phyloP scores from a whole-genome alignment of 176 grass and related monocot genomes.

The Metroxylon sagu region DNA sequence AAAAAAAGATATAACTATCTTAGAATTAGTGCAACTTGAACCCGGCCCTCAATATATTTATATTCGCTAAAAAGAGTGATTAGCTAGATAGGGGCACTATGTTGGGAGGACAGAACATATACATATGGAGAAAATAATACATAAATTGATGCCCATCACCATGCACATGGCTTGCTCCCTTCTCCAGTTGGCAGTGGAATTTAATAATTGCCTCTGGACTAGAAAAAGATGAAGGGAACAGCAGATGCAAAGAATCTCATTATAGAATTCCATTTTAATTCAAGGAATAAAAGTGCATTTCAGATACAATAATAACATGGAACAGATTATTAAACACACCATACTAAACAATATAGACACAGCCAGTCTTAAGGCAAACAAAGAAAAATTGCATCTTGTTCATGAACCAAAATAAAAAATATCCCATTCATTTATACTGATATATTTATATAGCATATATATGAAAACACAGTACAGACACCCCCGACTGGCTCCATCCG shows the following conservation, averaged over 20 bases:
- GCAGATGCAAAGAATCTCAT: not conserved
- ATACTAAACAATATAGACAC: slow-evolving; percentile 4
- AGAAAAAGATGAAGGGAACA: not conserved
- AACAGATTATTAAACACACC: not conserved
- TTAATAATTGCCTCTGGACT: not conserved
- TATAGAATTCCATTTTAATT: too few relatives aligned
- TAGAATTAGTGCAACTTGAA: too few relatives aligned
- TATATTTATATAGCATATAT: slow-evolving; percentile 56
- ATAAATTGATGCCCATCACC: slow-evolving; percentile 5
- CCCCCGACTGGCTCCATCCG: slow-evolving; percentile 45
- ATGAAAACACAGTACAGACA: slow-evolving; percentile 47
- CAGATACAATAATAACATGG: too few relatives aligned
- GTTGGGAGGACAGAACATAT: too few relatives aligned
- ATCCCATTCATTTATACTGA: slow-evolving; percentile 43
- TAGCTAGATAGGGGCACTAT: too few relatives aligned
- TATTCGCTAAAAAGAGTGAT: too few relatives aligned
- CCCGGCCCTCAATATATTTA: too few relatives aligned
- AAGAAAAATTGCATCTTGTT: slow-evolving; percentile 43
- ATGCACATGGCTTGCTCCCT: not conserved
- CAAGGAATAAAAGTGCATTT: too few relatives aligned
- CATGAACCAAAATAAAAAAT: slow-evolving; percentile 32
- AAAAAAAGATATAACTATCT: too few relatives aligned
- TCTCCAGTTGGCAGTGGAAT: not conserved
- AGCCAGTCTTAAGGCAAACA: not conserved
- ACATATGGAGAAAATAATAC: not conserved